A percentile compares a stretch with the other conserved stretches of the same genome.
Evolutionary conservation across 768 basidiomycete species (phyloP).

Genomic region (Lyophyllum decastes): DNA sequence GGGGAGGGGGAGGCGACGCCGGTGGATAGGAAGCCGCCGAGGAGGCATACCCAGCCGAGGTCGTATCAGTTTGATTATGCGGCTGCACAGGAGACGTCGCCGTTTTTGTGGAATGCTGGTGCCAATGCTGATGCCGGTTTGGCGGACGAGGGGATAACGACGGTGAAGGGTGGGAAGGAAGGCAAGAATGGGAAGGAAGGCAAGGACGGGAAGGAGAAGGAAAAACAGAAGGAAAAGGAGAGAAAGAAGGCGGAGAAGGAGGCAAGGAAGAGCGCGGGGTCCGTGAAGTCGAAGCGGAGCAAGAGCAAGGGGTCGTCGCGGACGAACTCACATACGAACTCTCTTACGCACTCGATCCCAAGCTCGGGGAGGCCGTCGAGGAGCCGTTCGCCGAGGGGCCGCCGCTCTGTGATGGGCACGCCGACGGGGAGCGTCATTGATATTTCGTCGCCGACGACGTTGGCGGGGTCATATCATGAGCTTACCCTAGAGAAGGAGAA

Average conservation of each 20-base stretch:
- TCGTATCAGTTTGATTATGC: conserved; percentile 25
- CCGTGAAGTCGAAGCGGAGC: conserved; percentile 2
- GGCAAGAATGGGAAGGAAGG: not conserved
- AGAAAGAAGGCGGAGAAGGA: not conserved
- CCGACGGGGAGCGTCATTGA: conserved; percentile 17
- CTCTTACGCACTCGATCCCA: not conserved
- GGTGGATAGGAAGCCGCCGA: not conserved
- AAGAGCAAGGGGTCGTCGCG: conserved; percentile 5
- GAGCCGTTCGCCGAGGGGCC: conserved; percentile 8
- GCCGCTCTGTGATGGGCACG: not conserved
- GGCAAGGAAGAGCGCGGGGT: conserved; percentile 4
- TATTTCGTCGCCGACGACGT: conserved; percentile 9
- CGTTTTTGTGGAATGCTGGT: not conserved
- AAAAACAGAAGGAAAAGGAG: not conserved
- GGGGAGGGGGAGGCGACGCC: not conserved
- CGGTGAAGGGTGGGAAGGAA: not conserved
- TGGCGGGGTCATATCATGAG: not conserved
- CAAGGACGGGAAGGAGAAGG: not conserved
- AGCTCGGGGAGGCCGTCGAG: conserved; percentile 5
- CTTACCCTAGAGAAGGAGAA: not conserved
- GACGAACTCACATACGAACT: not conserved
- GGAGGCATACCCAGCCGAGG: conserved; percentile 20
- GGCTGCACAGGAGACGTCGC: conserved; percentile 12
- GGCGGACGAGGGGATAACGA: no score
- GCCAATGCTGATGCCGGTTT: no score